A percentile compares a stretch with the other conserved stretches of the same genome.
Evolutionary conservation across 768 basidiomycete genomes (phyloP).

Genomic region (Trametes villosa): DNA sequence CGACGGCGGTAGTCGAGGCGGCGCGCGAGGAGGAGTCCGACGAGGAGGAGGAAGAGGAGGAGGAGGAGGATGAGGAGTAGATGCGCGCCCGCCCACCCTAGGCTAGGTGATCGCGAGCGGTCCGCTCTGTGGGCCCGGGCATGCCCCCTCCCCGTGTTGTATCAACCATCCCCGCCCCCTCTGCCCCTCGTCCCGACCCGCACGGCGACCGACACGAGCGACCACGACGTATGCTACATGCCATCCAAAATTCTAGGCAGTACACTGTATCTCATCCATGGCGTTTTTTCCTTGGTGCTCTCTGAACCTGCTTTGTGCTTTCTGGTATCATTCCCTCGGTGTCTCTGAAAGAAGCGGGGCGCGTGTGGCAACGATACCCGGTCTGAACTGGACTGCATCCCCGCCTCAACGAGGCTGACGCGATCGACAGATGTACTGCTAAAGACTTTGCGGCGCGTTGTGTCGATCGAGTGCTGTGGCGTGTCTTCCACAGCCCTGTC

Average conservation of each 20-base stretch:
- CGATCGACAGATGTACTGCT: too few relatives aligned
- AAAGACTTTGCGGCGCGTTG: too few relatives aligned
- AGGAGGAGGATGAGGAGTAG: slow-evolving; percentile 51
- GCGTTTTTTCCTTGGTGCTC: slow-evolving; percentile 13
- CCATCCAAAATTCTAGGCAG: slow-evolving; percentile 27
- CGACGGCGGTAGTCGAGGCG: slow-evolving; percentile 85
- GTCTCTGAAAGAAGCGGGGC: too few relatives aligned
- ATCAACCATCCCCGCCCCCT: slow-evolving; percentile 15
- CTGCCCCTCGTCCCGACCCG: slow-evolving; percentile 1
- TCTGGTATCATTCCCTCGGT: too few relatives aligned
- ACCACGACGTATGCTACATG: slow-evolving; percentile 29
- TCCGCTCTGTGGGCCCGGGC: slow-evolving; percentile 15
- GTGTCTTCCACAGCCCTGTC: too few relatives aligned
- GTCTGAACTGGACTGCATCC: too few relatives aligned
- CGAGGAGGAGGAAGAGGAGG: slow-evolving; percentile 74
- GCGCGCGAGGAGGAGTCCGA: slow-evolving; percentile 75
- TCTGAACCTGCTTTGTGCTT: background rate
- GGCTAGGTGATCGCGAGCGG: slow-evolving; percentile 14
- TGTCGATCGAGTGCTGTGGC: too few relatives aligned
- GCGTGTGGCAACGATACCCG: too few relatives aligned
- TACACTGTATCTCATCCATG: slow-evolving; percentile 24
- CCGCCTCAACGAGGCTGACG: too few relatives aligned
- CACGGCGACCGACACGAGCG: slow-evolving; percentile 17
- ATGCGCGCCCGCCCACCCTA: slow-evolving; percentile 1
- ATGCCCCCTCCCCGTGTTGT: slow-evolving; percentile 12